Evolutionary conservation across 139 green algal genomes (phyloP).

Genomic region (Volvox africanus): DNA sequence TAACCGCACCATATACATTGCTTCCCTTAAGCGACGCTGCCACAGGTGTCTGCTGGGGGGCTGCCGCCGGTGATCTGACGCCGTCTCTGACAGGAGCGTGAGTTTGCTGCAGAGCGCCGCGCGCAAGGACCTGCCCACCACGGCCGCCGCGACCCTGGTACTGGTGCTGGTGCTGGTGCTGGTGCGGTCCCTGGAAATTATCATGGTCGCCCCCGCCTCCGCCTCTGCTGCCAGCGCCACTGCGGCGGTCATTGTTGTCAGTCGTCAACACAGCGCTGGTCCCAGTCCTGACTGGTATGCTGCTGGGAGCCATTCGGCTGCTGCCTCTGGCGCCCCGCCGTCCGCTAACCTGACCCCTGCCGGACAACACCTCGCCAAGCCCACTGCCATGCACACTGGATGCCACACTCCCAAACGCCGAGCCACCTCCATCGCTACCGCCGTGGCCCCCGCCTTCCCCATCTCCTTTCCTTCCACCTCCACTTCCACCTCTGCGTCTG

Average conservation of each 20-base stretch:
- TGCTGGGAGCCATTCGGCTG: background rate
- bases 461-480: background rate
- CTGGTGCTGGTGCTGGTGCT: too few species aligned
- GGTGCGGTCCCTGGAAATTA: background rate
- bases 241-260: background rate
- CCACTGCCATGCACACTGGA: too few species aligned
- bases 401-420: background rate
- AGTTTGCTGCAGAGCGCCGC: too few species aligned
- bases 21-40: too few species aligned
- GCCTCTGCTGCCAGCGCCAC: background rate
- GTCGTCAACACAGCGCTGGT: background rate
- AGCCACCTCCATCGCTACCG: too few species aligned
- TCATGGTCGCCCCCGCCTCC: background rate
- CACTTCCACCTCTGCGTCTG: background rate
- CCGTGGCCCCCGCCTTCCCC: background rate
- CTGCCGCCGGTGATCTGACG: too few species aligned
- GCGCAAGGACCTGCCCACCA: too few species aligned
- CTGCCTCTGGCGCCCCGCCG: background rate
- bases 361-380: too few species aligned
- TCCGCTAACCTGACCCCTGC: background rate
- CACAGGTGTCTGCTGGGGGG: too few species aligned
- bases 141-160: too few species aligned
- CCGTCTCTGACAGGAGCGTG: too few species aligned
- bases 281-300: background rate
- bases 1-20: too few species aligned